Conservation (phyloP, 2,329 filamentous ascomycete species). For the Nannizziopsis arthrosporioides region DNA sequence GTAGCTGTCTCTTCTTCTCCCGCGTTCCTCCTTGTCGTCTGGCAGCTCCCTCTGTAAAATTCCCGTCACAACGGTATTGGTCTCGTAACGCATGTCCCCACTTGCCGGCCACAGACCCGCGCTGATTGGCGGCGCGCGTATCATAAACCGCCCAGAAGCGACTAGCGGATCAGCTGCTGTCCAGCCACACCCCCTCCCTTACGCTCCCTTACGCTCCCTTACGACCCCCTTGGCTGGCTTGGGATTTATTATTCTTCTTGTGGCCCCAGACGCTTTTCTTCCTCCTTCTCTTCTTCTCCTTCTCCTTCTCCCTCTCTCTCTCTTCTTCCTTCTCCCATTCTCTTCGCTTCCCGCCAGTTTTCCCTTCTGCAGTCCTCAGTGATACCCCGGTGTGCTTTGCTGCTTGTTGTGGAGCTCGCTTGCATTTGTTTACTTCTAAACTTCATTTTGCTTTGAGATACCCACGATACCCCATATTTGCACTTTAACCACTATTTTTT, state of each 20-base stretch:
- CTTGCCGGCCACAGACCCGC: background rate
- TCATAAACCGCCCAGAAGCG: constrained; percentile 4
- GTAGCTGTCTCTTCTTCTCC: too few species aligned
- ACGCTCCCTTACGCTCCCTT: constrained; percentile 17
- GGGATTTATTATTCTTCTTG: too few species aligned
- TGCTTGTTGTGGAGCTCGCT: constrained; percentile 22
- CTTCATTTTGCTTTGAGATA: constrained; percentile 26
- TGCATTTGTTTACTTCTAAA: constrained; percentile 18
- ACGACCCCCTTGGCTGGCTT: background rate
- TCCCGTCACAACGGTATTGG: too few species aligned
- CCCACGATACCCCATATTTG: constrained; percentile 18
- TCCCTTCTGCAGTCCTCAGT: constrained; percentile 19
- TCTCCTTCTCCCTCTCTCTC: constrained; percentile 18
- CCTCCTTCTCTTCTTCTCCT: constrained; percentile 18
- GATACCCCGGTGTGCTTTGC: constrained; percentile 31
- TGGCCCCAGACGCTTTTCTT: constrained; percentile 13
- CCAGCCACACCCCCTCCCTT: constrained; percentile 3
- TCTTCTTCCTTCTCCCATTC: constrained; percentile 17
- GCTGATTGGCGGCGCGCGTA: background rate
- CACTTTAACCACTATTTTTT: constrained; percentile 5
- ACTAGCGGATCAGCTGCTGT: constrained; percentile 8
- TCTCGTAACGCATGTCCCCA: too few species aligned
- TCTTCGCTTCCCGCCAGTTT: constrained; percentile 18
- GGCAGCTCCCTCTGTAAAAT: too few species aligned
- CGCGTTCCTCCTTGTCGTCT: too few species aligned